A percentile compares a stretch with the other conserved stretches of the same genome.
These are phyloP conservation scores for Hydnum rufescens DNA, from an alignment of 768 basidiomycete genomes.

Conservation along the genomic window DNA sequence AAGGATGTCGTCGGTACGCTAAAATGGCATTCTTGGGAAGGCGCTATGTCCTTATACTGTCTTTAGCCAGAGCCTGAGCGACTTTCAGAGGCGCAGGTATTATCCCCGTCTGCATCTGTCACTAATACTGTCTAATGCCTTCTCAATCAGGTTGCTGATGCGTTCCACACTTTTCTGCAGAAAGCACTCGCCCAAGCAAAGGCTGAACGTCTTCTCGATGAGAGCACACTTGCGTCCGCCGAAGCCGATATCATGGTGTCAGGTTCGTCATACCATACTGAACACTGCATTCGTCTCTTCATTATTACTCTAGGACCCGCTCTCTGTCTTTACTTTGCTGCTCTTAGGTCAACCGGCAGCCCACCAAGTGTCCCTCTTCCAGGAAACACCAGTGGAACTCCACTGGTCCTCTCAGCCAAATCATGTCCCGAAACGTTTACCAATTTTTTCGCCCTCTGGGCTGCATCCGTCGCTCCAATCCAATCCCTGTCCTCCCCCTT, in stretches of 20 bases:
- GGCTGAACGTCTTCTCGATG: conserved; percentile 50
- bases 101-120: no score
- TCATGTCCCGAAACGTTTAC: conserved; percentile 56
- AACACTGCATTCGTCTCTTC: background rate
- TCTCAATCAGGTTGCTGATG: conserved; percentile 20
- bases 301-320: conserved; percentile 37
- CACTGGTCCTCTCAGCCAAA: conserved; percentile 36
- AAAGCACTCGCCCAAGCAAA: conserved; percentile 59
- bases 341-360: conserved; percentile 48
- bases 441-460: conserved; percentile 57
- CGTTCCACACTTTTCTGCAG: conserved; percentile 67
- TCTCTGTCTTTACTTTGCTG: conserved; percentile 68
- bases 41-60: no score
- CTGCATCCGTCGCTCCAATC: conserved; percentile 40
- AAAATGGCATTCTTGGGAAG: no score
- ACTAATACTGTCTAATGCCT: no score
- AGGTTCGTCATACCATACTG: conserved; percentile 25
- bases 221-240: conserved; percentile 52
- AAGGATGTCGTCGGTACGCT: no score
- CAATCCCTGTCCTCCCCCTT: conserved; percentile 39
- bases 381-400: conserved; percentile 21
- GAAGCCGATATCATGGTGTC: conserved; percentile 76
- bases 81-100: no score
- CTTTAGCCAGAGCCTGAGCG: no score
- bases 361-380: conserved; percentile 73